Conservation (phyloP, 768 basidiomycete species). For the Amanita polypyramis region DNA sequence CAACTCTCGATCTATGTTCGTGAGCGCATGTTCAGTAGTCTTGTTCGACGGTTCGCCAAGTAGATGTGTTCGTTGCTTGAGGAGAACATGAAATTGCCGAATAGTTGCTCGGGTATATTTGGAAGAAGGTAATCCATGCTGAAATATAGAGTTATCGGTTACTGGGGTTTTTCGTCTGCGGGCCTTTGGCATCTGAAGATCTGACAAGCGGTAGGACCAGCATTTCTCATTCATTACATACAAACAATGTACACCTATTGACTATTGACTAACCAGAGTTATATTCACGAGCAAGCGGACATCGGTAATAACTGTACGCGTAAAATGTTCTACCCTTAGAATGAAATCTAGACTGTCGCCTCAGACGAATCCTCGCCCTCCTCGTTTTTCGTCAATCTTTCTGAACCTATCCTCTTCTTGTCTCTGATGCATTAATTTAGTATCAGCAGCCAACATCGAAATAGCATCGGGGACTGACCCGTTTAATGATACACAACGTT, state of each 20-base stretch:
- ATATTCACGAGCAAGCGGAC: not conserved
- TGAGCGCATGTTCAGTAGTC: constrained; percentile 25
- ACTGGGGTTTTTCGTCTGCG: constrained; percentile 28
- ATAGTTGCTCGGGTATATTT: constrained; percentile 64
- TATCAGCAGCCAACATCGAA: not conserved
- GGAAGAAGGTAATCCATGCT: constrained; percentile 22
- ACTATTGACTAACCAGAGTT: constrained; percentile 2
- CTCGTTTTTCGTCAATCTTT: constrained; percentile 84
- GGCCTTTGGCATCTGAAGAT: constrained; percentile 23
- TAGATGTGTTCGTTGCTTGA: constrained; percentile 58
- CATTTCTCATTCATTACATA: not conserved
- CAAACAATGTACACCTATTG: not conserved
- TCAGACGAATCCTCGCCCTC: constrained; percentile 80
- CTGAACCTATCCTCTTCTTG: constrained; percentile 76
- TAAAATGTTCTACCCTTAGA: not conserved
- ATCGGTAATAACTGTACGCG: not conserved
- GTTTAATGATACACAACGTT: constrained; percentile 80
- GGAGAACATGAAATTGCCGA: constrained; percentile 67
- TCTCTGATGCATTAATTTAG: constrained; percentile 36
- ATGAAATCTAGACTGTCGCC: not conserved
- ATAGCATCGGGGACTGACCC: constrained; percentile 26
- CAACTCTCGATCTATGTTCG: constrained; percentile 51
- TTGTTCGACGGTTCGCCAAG: constrained; percentile 18
- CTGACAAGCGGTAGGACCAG: no score
- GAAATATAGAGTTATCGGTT: constrained; percentile 9